Base-by-base conservation (phyloP, 192 early-diverging fungal genomes). In the Spizellomyces sp. region DNA sequence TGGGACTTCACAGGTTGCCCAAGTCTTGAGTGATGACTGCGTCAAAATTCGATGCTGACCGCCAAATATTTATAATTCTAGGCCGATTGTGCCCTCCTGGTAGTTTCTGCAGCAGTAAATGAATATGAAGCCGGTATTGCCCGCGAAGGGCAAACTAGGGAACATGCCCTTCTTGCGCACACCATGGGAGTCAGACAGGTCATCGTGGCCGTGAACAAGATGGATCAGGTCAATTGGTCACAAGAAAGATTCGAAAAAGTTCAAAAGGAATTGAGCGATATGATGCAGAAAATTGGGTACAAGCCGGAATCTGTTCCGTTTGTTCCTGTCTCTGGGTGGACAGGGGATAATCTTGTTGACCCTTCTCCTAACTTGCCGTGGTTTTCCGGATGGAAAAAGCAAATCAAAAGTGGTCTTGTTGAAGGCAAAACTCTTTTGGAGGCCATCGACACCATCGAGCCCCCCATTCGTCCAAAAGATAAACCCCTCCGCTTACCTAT, bases 71-170 rank as follows among this genome's bases (percentile, higher is more conserved):
- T 0, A 36, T 36, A 3, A 3, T 36, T 3, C 27, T 36, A 36
- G 27, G 27, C 96, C 12, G 96, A 98, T 71, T 81, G 95, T 21
- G 96, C 90, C 56, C 90, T 98, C 14, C 81, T 98, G 64, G 96
- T 91, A 22, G 94, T 98, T 64, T 97, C 95, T 54, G 96, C 96
- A 8, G 91, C 95, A 66, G 92, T 89, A 84, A 95, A 95, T 76
- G 96, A 98, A 82, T 98, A 98, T 67, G 96, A 98, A 86, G 96
- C 96, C 62, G 96, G 96, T 17, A 98, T 98, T 69, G 96, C 97
- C 75, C 89, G 92, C 75, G 96, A 94, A 64, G 96, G 96, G 45
- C 96, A 98, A 82, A 98, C 96, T 82, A 95, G 95, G 86, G 94
- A 98, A 86, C 96, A 98, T 90, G 95, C 94, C 75, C 91, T 95